Evolutionary conservation across 2,329 filamentous ascomycete species (phyloP).

Genomic region (Fusarium nisikadoi): DNA sequence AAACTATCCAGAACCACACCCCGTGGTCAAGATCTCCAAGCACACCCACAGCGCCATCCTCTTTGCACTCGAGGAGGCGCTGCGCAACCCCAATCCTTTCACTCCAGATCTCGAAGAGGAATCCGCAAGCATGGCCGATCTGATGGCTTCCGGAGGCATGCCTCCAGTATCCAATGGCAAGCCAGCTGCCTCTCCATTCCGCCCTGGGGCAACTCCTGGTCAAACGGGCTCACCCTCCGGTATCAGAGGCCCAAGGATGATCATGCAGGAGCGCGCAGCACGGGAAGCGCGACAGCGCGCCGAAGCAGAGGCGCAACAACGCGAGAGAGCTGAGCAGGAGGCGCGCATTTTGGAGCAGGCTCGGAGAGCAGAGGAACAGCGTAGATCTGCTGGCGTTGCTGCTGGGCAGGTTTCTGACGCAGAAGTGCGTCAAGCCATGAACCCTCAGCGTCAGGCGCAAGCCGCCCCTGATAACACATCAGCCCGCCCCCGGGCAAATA

Average conservation of each 20-base stretch:
- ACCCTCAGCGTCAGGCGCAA: slow-evolving; percentile 49
- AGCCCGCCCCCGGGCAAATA: slow-evolving; percentile 43
- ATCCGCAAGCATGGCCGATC: slow-evolving; percentile 91
- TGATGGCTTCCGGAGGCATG: slow-evolving; percentile 68
- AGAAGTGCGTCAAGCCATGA: slow-evolving; percentile 47
- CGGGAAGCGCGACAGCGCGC: slow-evolving; percentile 78
- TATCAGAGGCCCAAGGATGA: slow-evolving; percentile 86
- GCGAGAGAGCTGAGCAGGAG: slow-evolving; percentile 68
- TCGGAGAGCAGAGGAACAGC: slow-evolving; percentile 63
- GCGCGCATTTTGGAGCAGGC: slow-evolving; percentile 65
- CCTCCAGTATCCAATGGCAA: slow-evolving; percentile 66
- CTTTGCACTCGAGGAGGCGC: slow-evolving; percentile 89
- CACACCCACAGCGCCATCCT: slow-evolving; percentile 91
- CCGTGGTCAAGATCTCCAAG: slow-evolving; percentile 75
- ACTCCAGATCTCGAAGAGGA: slow-evolving; percentile 87
- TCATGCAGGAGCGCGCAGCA: slow-evolving; percentile 87
- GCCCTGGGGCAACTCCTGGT: slow-evolving; percentile 60
- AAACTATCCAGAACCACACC: slow-evolving; percentile 55
- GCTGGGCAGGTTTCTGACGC: slow-evolving; percentile 48
- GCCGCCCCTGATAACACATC: slow-evolving; percentile 41
- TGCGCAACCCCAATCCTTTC: slow-evolving; percentile 84
- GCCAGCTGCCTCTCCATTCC: slow-evolving; percentile 55
- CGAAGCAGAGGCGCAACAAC: slow-evolving; percentile 71
- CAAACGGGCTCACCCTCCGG: slow-evolving; percentile 69
- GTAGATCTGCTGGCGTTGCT: slow-evolving; percentile 66